Base-by-base conservation (phyloP, 2,329 filamentous ascomycete species). In the Penicillium italicum region DNA sequence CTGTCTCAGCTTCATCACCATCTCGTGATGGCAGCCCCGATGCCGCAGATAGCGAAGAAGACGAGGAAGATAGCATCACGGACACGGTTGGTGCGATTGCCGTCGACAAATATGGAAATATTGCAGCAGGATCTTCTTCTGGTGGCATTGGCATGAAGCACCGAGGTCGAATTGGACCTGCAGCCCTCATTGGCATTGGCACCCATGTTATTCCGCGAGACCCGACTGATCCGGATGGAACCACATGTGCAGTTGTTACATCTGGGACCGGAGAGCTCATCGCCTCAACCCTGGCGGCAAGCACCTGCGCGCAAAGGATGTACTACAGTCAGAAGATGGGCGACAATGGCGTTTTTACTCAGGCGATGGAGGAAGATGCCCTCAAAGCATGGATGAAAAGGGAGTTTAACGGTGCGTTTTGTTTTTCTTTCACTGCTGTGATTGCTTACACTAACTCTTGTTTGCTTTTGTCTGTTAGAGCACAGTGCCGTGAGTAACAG, bases 101-200 rank as follows among this genome's bases (percentile, higher is more conserved):
- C 11, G 87, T 99, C 60, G 94, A 99, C 68, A 82, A 83, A 47
- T 84, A 82, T 64, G 94, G 94, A 16, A 87, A 88, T 56, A 96
- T 99, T 69, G 93, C 95, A 5, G 94, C 93, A 4, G 94, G 89
- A 16, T 96, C 94, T 1, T 99, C 94, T 2, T 99, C 95, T 16
- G 94, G 94, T 6, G 94, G 94, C 1, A 99, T 99, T 70, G 93
- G 94, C 28, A 97, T 99, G 93, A 99, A 99, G 71, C 92, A 96
- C 72, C 85, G 86, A 57, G 95, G 94, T 6, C 88, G 94, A 34
- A 83, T 96, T 60, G 95, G 94, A 0, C 94, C 94, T 31, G 95
- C 94, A 33, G 94, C 94, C 20, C 81, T 99, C 16, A 90, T 97
- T 14, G 93, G 94, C 8, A 85, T 97, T 50, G 94, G 94, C 53